phyloP scores from a whole-genome alignment of 1,139 yeast species.

The Nadsonia commutata region DNA sequence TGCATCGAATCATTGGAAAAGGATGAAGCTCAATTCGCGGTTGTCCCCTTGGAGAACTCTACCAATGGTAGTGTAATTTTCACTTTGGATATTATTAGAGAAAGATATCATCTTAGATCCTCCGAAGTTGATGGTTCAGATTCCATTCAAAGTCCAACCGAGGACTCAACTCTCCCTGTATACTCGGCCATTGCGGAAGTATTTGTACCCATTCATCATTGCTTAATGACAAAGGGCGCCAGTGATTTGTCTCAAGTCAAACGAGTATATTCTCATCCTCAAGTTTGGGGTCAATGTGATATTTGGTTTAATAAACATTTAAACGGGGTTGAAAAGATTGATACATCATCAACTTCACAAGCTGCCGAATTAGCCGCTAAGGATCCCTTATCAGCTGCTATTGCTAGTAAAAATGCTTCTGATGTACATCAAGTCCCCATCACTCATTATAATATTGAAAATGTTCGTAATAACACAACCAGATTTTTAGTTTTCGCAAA shows the following conservation, averaged over 20 bases:
- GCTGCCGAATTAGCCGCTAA: constrained; percentile 55
- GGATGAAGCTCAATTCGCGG: constrained; percentile 44
- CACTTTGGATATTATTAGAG: constrained; percentile 69
- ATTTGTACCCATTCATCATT: constrained; percentile 71
- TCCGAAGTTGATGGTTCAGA: background rate
- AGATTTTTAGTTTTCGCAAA: constrained; percentile 49
- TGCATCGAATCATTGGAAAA: constrained; percentile 45
- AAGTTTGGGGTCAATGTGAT: constrained; percentile 90
- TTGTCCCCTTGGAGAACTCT: constrained; percentile 90
- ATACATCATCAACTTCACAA: constrained; percentile 64
- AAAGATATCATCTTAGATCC: constrained; percentile 31
- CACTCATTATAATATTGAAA: constrained; percentile 46
- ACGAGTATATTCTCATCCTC: constrained; percentile 81
- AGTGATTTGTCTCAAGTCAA: constrained; percentile 30
- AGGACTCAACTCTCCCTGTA: background rate
- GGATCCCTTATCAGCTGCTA: constrained; percentile 33
- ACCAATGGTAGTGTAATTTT: constrained; percentile 87
- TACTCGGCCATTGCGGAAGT: constrained; percentile 44
- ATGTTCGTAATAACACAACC: constrained; percentile 62
- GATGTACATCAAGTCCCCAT: constrained; percentile 47
- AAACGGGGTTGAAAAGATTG: constrained; percentile 27
- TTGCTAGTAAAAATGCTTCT: constrained; percentile 53
- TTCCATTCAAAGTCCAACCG: background rate
- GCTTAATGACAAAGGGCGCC: constrained; percentile 36
- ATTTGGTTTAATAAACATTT: constrained; percentile 31